Conservation (phyloP, 257 asterid genomes). For the Capsicum baccatum region DNA sequence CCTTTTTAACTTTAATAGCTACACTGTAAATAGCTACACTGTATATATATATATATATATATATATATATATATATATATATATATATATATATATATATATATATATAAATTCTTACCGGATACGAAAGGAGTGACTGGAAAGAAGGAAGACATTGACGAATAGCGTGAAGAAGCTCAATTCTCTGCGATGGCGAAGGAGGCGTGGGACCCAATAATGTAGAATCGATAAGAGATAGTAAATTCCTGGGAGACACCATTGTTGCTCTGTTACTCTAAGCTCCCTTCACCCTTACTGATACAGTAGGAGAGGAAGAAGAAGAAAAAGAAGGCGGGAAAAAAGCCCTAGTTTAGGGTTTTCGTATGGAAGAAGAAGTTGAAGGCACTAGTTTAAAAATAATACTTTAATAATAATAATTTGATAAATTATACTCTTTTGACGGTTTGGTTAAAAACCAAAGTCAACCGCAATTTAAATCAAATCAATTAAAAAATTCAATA, state of each 20-base stretch:
- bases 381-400: not conserved
- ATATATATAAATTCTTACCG: conserved; percentile 49
- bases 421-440: too few species aligned
- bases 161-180: conserved; percentile 82
- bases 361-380: not conserved
- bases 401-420: too few species aligned
- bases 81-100: too few species aligned
- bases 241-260: conserved; percentile 79
- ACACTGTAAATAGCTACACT: too few species aligned
- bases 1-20: too few species aligned
- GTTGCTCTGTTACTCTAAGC: not conserved
- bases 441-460: too few species aligned
- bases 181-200: conserved; percentile 79
- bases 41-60: too few species aligned
- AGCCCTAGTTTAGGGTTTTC: conserved; percentile 20
- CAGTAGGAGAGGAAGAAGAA: not conserved
- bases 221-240: conserved; percentile 67
- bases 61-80: too few species aligned
- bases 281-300: not conserved
- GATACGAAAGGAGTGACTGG: conserved; percentile 69
- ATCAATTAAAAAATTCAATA: too few species aligned
- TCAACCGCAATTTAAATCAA: too few species aligned
- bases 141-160: conserved; percentile 72
- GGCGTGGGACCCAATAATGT: conserved; percentile 62
- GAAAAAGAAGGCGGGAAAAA: conserved; percentile 37